Evolutionary conservation across 495 filamentous ascomycete genomes (phyloP).

Genomic region (Usnea hakonensis): DNA sequence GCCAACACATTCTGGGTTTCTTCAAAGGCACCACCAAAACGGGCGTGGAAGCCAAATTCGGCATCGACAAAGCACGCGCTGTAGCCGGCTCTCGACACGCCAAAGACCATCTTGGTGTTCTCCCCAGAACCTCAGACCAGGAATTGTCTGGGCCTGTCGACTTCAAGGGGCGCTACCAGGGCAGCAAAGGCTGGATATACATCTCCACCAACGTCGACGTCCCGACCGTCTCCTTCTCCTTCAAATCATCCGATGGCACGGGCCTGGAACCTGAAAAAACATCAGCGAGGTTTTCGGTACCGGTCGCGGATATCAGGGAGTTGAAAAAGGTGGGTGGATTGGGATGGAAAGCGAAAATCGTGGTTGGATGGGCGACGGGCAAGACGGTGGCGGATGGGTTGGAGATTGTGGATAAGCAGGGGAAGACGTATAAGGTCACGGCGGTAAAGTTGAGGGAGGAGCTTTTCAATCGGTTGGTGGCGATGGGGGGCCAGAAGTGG

Average conservation of each 20-base stretch:
- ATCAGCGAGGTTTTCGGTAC: constrained; percentile 36
- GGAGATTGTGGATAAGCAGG: constrained; percentile 52
- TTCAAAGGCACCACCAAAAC: constrained; percentile 64
- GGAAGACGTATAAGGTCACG: constrained; percentile 54
- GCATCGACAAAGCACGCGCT: constrained; percentile 61
- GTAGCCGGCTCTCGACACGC: constrained; percentile 58
- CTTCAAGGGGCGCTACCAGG: constrained; percentile 64
- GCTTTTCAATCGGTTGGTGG: constrained; percentile 76
- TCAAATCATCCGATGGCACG: constrained; percentile 37
- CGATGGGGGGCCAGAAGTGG: constrained; percentile 84
- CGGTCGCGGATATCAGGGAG: constrained; percentile 55
- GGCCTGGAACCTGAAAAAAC: constrained; percentile 24
- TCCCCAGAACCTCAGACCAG: constrained; percentile 42
- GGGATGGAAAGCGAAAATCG: constrained; percentile 82
- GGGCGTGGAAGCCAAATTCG: constrained; percentile 59
- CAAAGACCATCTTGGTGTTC: constrained; percentile 61
- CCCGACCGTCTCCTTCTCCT: constrained; percentile 52
- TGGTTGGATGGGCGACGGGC: constrained; percentile 73
- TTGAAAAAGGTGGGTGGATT: constrained; percentile 76
- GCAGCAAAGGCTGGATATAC: constrained; percentile 64
- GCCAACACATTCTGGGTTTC: constrained; percentile 53
- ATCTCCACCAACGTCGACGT: constrained; percentile 54
- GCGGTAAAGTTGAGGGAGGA: constrained; percentile 70
- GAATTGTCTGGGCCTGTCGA: constrained; percentile 57
- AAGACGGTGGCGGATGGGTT: constrained; percentile 73